Evolutionary conservation across 768 basidiomycete genomes (phyloP).

Genomic region (Imleria badia): DNA sequence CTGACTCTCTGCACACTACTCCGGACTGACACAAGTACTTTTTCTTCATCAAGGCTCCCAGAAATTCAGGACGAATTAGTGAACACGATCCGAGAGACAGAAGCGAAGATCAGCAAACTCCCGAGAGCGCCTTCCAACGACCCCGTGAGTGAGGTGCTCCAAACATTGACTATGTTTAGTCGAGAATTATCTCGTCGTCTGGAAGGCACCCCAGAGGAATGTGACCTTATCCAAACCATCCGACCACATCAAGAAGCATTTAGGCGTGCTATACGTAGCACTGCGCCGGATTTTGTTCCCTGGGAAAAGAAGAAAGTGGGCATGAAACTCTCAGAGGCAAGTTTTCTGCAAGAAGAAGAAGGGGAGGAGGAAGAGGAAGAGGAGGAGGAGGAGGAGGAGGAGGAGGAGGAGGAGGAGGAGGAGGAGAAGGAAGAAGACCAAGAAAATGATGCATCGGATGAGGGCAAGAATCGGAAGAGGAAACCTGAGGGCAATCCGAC

Average conservation of each 20-base stretch:
- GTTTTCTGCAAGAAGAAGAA: neutral
- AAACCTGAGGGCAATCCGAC: too few species aligned
- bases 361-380: neutral
- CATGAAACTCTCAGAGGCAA: neutral
- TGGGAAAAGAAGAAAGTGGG: neutral
- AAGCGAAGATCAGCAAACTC: constrained; percentile 4
- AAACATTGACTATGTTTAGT: neutral
- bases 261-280: constrained; percentile 37
- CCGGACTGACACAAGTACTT: too few species aligned
- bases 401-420: neutral
- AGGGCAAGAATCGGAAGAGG: too few species aligned
- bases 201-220: constrained; percentile 15
- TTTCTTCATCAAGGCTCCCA: constrained; percentile 54
- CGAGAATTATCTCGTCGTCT: neutral
- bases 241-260: constrained; percentile 48
- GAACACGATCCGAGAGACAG: constrained; percentile 39
- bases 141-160: neutral
- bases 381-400: neutral
- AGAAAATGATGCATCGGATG: neutral
- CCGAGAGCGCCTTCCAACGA: neutral
- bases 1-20: neutral
- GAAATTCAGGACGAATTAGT: constrained; percentile 58
- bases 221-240: constrained; percentile 55
- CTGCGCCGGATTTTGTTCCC: neutral
- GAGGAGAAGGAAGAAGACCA: too few species aligned